A percentile compares a stretch with the other conserved stretches of the same genome.
These are phyloP conservation scores for Cucumis melo DNA, from an alignment of 306 rosid species.

Conservation along the genomic window DNA sequence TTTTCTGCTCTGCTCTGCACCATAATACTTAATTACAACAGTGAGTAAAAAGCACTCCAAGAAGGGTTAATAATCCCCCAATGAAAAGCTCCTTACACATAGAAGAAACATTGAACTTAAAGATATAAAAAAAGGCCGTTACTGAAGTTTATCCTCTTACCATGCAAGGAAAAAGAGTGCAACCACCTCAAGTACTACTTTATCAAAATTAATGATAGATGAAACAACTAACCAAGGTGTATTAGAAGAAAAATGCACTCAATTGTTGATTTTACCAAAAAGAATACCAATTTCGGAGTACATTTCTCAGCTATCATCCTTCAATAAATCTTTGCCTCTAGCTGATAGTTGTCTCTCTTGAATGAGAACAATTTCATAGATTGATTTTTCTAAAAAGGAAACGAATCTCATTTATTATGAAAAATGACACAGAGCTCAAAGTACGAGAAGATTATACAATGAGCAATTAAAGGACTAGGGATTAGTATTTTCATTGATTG, in stretches of 20 bases:
- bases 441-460: too few relatives aligned
- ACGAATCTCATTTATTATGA: too few relatives aligned
- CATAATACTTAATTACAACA: neutral
- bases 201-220: too few relatives aligned
- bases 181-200: too few relatives aligned
- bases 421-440: too few relatives aligned
- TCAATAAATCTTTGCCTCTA: neutral
- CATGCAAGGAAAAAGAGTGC: too few relatives aligned
- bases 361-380: too few relatives aligned
- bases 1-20: neutral
- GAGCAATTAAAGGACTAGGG: too few relatives aligned
- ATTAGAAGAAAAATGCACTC: neutral
- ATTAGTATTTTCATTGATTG: too few relatives aligned
- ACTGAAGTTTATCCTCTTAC: too few relatives aligned
- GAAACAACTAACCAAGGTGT: neutral
- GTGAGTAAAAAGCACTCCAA: neutral
- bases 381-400: too few relatives aligned
- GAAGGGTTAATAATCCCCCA: neutral
- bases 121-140: too few relatives aligned
- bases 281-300: neutral
- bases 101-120: neutral
- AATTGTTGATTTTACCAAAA: neutral
- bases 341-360: neutral
- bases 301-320: neutral
- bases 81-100: neutral